Base-by-base conservation (phyloP, 1,284 basidiomycete genomes). In the Cryptococcus amylolentus region DNA sequence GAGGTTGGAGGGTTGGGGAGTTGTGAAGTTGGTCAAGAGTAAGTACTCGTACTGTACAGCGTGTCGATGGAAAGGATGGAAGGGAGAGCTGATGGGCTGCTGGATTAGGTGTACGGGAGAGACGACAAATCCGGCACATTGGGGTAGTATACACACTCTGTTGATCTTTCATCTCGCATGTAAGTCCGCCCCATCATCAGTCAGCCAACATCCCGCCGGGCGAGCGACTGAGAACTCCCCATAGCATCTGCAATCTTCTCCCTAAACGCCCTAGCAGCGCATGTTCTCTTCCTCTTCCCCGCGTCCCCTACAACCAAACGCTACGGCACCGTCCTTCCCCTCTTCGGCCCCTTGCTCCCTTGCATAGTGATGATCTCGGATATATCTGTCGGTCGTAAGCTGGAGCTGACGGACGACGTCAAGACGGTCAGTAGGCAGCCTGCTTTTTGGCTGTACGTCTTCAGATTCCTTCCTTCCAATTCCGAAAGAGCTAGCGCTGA, bases 371-470 rank as follows among this genome's bases (percentile, higher is more conserved):
- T 60, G 45, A 60, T 60, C 3, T n/a, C 49, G 16, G 55, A 60
- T 42, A 44, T 56, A 6, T 40, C 41, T 7, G 51, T 56, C 9
- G 49, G 43, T 7, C 58, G 54, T 31, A 18, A 28, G 14, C n/a
- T 60, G 26, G 49, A 60, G n/a, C 49, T 48, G 10, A 42, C 27
- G 16, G 39, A 41, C 0, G 48, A 50, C 12, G 54, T 60, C 7
- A 14, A 37, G 16, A 26, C n/a, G 4, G 48, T 53, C 0, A 2
- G 47, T 27, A 43, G 46, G 18, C 23, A 39, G 8, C 49, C 48
- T 16, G 49, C 48, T 5, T 60, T 47, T 39, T 56, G 58, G 58
- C 44, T 60, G 58, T 56, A 28, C 51, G 58, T 60, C 1, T 37
- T 35, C 7, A 10, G 4, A 6, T 35, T 10, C 31, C 31, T 35